Base-by-base conservation (phyloP, 495 filamentous ascomycete species). In the Xanthoparmelia taractica region DNA sequence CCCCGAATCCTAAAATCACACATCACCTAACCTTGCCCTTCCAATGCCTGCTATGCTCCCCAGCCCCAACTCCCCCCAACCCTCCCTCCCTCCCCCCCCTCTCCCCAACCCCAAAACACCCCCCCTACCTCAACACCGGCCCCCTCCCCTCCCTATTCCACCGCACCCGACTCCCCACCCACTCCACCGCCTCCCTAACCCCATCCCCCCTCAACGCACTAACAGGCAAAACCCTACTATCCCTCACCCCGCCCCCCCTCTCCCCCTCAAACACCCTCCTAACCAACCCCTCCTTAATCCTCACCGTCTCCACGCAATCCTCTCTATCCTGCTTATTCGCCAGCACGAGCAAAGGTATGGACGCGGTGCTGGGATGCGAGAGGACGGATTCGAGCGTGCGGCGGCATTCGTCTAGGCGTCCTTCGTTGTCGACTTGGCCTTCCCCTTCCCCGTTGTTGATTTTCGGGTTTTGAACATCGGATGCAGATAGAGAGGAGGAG, bases 261-360 rank as follows among this genome's bases (percentile, higher is more conserved):
- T 94, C 91, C 4, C 95, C 92, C 76, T 97, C 91, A 74, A 97
- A 94, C 12, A 97, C 92, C 74, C 87, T 89, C 72, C 92, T 85
- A 52, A 96, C 91, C 25, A 98, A 78, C 0, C 94, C 93, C 73
- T 98, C 94, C 78, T 98, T 98, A 71, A 97, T 94, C 62, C 91
- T 79, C 38, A 97, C 92, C 4, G 97, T 95, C 79, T 98, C 95
- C 54, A 97, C 88, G 68, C 93, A 96, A 73, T 97, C 95, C 71
- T 98, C 94, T 4, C 93, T 79, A 73, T 98, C 94, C 74, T 98
- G 94, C 73, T 98, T 98, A 72, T 98, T 98, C 47, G 94, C 94
- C 65, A 98, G 75, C 54, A 98, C 90, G 45, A 98, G 77, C 66
- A 98, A 80, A 33, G 94, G 94, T 60, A 98, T 91, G 6, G 92